These are phyloP conservation scores for Lumnitzera racemosa DNA, from an alignment of 345 rosid genomes.

Conservation along the genomic window DNA sequence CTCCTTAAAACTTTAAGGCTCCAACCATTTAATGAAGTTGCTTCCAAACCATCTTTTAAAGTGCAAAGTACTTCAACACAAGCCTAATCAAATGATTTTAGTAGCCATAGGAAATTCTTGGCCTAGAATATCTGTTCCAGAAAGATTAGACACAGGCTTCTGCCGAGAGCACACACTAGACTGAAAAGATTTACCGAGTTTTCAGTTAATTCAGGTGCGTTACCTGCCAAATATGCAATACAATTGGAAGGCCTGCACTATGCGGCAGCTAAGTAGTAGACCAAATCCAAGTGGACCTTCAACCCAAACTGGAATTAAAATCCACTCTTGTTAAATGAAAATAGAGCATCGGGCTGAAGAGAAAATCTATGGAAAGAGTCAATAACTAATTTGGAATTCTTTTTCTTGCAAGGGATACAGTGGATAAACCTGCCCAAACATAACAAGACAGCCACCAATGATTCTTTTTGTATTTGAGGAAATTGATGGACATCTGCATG, in stretches of 20 bases:
- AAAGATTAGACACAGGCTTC: no score
- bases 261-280: conserved; percentile 78
- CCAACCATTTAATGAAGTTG: no score
- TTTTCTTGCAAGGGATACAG: conserved; percentile 3
- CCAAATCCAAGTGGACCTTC: conserved; percentile 96
- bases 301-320: conserved; percentile 62
- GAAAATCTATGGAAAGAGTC: not conserved
- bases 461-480: conserved; percentile 34
- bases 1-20: no score
- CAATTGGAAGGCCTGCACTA: conserved; percentile 76
- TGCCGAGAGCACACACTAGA: no score
- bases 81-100: no score
- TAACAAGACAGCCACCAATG: conserved; percentile 81
- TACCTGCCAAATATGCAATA: conserved; percentile 81
- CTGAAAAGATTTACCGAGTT: no score
- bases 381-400: not conserved
- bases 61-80: no score
- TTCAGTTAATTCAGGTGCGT: not conserved
- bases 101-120: no score
- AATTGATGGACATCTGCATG: conserved; percentile 49
- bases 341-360: not conserved
- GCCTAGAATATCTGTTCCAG: no score
- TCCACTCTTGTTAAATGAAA: conserved; percentile 1
- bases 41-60: no score
- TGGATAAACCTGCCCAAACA: conserved; percentile 72